Evolutionary conservation across 2,329 filamentous ascomycete genomes (phyloP).

Genomic region (Scedosporium minutisporum): DNA sequence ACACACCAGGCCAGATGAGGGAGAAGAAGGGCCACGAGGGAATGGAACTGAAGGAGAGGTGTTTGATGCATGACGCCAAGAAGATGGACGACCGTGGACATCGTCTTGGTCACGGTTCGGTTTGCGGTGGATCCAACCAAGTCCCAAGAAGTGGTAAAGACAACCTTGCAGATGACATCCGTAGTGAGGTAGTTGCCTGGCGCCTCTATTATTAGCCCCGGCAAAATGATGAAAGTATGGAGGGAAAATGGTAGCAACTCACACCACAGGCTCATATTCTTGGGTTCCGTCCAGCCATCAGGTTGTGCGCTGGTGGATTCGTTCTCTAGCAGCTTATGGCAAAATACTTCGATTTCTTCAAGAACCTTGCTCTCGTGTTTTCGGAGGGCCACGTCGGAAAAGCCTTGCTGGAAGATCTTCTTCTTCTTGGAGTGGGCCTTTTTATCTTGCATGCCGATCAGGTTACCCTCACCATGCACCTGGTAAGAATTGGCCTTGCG

Average conservation of each 20-base stretch:
- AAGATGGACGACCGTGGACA: neutral
- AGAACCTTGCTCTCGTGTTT: neutral
- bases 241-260: neutral
- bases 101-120: neutral
- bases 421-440: neutral
- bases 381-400: neutral
- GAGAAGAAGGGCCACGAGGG: neutral
- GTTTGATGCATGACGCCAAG: neutral
- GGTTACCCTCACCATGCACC: neutral
- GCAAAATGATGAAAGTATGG: neutral
- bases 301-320: neutral
- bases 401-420: conserved; percentile 1
- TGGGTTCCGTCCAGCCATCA: neutral
- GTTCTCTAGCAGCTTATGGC: neutral
- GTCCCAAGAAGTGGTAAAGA: conserved; percentile 8
- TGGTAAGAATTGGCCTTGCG: conserved; percentile 9
- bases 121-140: neutral
- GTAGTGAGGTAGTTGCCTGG: conserved; percentile 7
- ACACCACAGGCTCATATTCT: conserved; percentile 6
- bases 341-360: neutral
- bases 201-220: neutral
- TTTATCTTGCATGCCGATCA: neutral
- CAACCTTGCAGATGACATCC: conserved; percentile 11
- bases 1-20: conserved; percentile 3
- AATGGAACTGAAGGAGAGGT: neutral